phyloP scores from a whole-genome alignment of 2,329 filamentous ascomycete genomes.

The Helminthosporium solani region DNA sequence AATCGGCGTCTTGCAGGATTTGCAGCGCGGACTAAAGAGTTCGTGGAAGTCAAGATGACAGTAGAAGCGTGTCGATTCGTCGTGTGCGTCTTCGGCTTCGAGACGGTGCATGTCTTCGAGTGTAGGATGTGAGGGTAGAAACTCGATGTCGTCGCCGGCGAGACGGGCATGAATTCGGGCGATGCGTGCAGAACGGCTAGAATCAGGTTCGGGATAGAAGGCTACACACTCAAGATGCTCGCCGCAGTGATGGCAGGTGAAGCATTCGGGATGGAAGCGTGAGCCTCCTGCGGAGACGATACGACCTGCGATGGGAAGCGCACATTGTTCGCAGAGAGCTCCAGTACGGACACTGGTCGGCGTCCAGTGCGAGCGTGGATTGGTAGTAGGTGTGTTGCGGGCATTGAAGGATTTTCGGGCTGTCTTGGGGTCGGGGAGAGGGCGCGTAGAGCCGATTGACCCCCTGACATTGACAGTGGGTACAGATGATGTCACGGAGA shows the following conservation, averaged over 20 bases:
- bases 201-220: conserved; percentile 88
- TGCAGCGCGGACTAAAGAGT: conserved; percentile 86
- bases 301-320: conserved; percentile 81
- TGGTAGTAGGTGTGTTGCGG: conserved; percentile 31
- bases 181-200: conserved; percentile 68
- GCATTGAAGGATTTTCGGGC: conserved; percentile 48
- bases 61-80: conserved; percentile 76
- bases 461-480: conserved; percentile 33
- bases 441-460: conserved; percentile 44
- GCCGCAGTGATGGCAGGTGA: conserved; percentile 82
- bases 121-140: conserved; percentile 44
- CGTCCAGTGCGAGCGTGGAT: conserved; percentile 47
- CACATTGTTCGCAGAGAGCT: conserved; percentile 81
- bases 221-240: conserved; percentile 91
- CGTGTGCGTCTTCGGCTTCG: conserved; percentile 62
- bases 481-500: conserved; percentile 23
- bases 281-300: conserved; percentile 80
- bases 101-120: conserved; percentile 59
- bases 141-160: conserved; percentile 50
- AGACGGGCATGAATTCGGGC: conserved; percentile 69
- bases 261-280: conserved; percentile 92
- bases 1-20: conserved; percentile 94
- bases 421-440: conserved; percentile 47
- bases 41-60: conserved; percentile 99
- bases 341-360: conserved; percentile 55